Evolutionary conservation across 768 basidiomycete species (phyloP).

Genomic region (Tulasnella sp.): DNA sequence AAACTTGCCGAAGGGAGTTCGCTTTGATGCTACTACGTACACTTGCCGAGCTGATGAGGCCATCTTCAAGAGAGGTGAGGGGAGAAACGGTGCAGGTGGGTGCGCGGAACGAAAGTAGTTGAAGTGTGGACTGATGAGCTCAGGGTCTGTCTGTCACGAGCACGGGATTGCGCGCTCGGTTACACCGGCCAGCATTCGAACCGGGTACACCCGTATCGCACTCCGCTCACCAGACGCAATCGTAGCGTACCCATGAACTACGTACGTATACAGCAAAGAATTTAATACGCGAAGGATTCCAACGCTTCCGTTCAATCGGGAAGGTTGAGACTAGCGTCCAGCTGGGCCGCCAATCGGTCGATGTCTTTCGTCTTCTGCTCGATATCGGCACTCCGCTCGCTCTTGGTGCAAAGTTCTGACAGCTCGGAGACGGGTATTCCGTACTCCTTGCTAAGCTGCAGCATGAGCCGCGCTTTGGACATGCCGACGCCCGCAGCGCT

Average conservation of each 20-base stretch:
- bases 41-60: slow-evolving; percentile 21
- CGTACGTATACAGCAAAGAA: no score
- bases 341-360: neutral
- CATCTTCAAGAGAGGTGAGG: neutral
- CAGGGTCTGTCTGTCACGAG: no score
- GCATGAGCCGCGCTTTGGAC: neutral
- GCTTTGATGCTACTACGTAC: slow-evolving; percentile 44
- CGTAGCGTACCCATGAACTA: no score
- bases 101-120: no score
- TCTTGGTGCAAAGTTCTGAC: neutral
- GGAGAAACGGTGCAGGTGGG: neutral
- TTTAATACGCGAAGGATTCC: no score
- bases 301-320: neutral
- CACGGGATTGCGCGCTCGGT: no score
- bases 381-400: neutral
- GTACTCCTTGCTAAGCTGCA: neutral
- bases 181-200: no score
- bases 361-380: neutral
- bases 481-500: neutral
- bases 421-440: neutral
- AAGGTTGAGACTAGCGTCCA: neutral
- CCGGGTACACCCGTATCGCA: no score
- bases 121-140: no score
- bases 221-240: no score
- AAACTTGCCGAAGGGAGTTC: slow-evolving; percentile 48